Evolutionary conservation across 2,329 filamentous ascomycete genomes (phyloP), one percentile per base, ranked within the genome.

Genomic region (Penicillium hesseltinei): DNA sequence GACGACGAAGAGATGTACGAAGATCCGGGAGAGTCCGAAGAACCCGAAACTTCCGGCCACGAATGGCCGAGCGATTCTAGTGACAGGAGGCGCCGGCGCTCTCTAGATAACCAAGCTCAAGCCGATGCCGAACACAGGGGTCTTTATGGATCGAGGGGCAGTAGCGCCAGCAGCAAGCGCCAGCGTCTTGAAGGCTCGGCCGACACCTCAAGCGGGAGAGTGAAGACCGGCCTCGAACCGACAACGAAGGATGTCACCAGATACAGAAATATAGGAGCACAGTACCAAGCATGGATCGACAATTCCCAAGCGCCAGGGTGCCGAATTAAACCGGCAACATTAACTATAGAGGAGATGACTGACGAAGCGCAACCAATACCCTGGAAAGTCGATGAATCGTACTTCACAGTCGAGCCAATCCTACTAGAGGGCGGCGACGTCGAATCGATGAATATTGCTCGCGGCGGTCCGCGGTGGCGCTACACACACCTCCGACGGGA

Each of bases 221-320:
- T 11, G 15, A 47, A 4, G 5, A 23, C 19, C 3, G 44, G 29
- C 0, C 1, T 17, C 3, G 44, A 35, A n/a, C 44, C 19, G 13
- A 47, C 29, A 2, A 2, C 4, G 3, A 9, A n/a, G 15, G 17
- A 36, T 3, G 15, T 54, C 2, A 17, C 25, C 6, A 27, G 19
- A 11, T 55, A 51, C 11, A 21, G 46, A 17, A 33, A 25, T 0
- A 23, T 5, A 31, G 47, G 54, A 31, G 40, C 31, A 3, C 23
- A 21, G 11, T 52, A 45, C 19, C 54, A 56, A 43, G 23, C 39
- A 31, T 56, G 47, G 40, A 46, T 56, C n/a, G 54, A 56, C 15
- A 1, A 56, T 8, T 23, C 54, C 0, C 5, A 39, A 9, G 40
- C 4, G 17, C 54, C 40, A 17, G 40, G 25, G 2, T 56, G 54